Evolutionary conservation across 805 yeast species (phyloP).

Genomic region (Candida glaebosa): DNA sequence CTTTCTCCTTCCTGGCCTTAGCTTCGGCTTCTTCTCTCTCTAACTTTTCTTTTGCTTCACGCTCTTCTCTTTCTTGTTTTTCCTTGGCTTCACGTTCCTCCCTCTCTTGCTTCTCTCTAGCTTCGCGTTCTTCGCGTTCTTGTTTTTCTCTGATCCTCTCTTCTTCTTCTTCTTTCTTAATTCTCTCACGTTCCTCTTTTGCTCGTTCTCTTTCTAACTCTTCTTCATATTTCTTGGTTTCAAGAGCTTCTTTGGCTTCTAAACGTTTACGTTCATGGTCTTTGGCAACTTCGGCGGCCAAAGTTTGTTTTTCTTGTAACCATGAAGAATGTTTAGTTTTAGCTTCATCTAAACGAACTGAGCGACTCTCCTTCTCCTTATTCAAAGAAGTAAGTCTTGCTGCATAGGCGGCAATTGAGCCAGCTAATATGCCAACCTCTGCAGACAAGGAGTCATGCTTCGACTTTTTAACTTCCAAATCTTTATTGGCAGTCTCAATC

Average conservation of each 20-base stretch:
- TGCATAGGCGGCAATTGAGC: constrained; percentile 42
- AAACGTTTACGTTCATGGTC: constrained; percentile 35
- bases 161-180: constrained; percentile 24
- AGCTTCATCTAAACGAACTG: constrained; percentile 38
- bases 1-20: constrained; percentile 10
- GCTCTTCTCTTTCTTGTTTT: constrained; percentile 10
- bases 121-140: no score
- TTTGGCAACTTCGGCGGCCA: constrained; percentile 35
- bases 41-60: constrained; percentile 11
- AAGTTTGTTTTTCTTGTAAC: constrained; percentile 43
- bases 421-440: constrained; percentile 43
- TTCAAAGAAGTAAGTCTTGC: constrained; percentile 38
- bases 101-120: constrained; percentile 11
- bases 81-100: constrained; percentile 13
- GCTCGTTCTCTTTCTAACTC: constrained; percentile 37
- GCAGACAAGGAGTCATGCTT: constrained; percentile 33
- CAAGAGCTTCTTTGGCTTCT: constrained; percentile 42
- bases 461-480: constrained; percentile 34
- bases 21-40: constrained; percentile 15
- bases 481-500: constrained; percentile 33
- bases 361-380: constrained; percentile 35
- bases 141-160: constrained; percentile 18
- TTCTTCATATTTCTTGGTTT: constrained; percentile 23
- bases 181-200: constrained; percentile 31
- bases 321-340: constrained; percentile 37